These are phyloP conservation scores for Coffea humblotiana DNA, from an alignment of 305 asterid genomes.

Conservation along the genomic window DNA sequence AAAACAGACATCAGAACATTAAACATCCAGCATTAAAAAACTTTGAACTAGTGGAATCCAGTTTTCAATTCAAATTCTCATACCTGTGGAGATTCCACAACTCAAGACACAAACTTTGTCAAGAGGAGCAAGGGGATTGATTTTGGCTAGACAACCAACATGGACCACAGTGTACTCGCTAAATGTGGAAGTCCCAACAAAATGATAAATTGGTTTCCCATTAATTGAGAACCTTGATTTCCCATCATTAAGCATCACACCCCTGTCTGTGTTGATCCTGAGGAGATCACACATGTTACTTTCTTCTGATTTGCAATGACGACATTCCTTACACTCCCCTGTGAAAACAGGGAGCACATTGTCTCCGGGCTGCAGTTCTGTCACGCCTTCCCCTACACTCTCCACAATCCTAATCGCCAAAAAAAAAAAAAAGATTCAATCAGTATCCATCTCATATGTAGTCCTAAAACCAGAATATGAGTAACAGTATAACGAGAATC, in stretches of 20 bases:
- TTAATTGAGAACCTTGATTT: conserved; percentile 56
- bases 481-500: too few relatives aligned
- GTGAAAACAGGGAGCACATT: conserved; percentile 71
- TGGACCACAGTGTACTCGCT: too few relatives aligned
- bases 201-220: conserved; percentile 63
- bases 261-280: conserved; percentile 56
- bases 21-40: neutral
- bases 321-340: conserved; percentile 67
- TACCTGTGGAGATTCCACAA: conserved; percentile 70
- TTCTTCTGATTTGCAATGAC: conserved; percentile 58
- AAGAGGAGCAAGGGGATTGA: too few relatives aligned
- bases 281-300: conserved; percentile 65
- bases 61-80: neutral
- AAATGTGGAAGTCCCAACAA: conserved; percentile 43
- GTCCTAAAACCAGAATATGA: neutral
- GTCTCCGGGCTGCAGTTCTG: conserved; percentile 50
- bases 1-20: neutral
- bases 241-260: conserved; percentile 51
- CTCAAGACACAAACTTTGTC: conserved; percentile 37
- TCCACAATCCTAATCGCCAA: conserved; percentile 46
- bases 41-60: neutral
- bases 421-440: too few relatives aligned
- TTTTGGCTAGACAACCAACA: too few relatives aligned
- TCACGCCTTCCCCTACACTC: conserved; percentile 65
- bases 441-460: neutral